These are phyloP conservation scores for Colletotrichum higginsianum DNA, from an alignment of 2,329 filamentous ascomycete species.

Conservation along the genomic window DNA sequence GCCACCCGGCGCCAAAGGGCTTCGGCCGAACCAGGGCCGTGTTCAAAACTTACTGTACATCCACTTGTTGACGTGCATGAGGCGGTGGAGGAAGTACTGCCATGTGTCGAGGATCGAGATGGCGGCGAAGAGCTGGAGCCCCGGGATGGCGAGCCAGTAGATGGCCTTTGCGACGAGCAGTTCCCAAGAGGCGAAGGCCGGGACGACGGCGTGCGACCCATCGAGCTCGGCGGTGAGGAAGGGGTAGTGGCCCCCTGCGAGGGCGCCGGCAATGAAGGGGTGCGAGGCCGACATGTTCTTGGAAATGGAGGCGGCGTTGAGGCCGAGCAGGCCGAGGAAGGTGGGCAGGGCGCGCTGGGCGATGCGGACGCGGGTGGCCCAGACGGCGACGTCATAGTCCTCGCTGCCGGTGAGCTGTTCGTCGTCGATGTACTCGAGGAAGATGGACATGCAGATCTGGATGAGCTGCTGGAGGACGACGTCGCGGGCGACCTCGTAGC, in stretches of 20 bases:
- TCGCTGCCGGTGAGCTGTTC: conserved; percentile 82
- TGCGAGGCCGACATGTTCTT: conserved; percentile 80
- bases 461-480: conserved; percentile 93
- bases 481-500: conserved; percentile 89
- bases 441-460: conserved; percentile 80
- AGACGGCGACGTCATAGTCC: conserved; percentile 89
- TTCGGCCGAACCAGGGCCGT: conserved; percentile 64
- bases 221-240: conserved; percentile 73
- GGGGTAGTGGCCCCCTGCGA: conserved; percentile 88
- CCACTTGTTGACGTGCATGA: conserved; percentile 98
- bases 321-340: conserved; percentile 78
- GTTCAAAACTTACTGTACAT: conserved; percentile 83
- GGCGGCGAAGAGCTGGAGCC: conserved; percentile 81
- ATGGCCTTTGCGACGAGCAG: conserved; percentile 79
- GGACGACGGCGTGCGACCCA: conserved; percentile 67
- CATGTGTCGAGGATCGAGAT: conserved; percentile 90
- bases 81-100: conserved; percentile 97
- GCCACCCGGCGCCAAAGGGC: neutral
- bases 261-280: conserved; percentile 80
- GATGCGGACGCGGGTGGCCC: conserved; percentile 86
- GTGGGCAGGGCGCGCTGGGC: conserved; percentile 84
- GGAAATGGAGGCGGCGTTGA: conserved; percentile 83
- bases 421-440: conserved; percentile 80
- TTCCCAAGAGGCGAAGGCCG: conserved; percentile 90
- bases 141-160: conserved; percentile 85